A percentile compares a stretch with the other conserved stretches of the same genome.
These are phyloP conservation scores for Fistulinella staudtii DNA, from an alignment of 1,284 basidiomycete species.

Conservation along the genomic window DNA sequence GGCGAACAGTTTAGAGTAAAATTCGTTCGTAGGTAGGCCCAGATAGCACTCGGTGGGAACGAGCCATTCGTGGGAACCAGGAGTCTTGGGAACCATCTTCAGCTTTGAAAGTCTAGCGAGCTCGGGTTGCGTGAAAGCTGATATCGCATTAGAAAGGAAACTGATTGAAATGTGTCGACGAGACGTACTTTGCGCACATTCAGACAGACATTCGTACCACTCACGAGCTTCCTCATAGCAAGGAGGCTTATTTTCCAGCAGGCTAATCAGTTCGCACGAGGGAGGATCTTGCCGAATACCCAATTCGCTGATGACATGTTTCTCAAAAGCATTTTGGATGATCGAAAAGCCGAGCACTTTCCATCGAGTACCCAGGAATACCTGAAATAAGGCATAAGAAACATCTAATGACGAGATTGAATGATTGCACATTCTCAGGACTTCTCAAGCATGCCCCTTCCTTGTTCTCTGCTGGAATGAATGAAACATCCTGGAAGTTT, in stretches of 20 bases:
- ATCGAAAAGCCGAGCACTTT: conserved; percentile 71
- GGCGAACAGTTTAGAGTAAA: conserved; percentile 56
- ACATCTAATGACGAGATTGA: too few species aligned
- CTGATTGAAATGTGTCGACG: too few species aligned
- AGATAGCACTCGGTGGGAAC: conserved; percentile 7
- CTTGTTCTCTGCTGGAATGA: conserved; percentile 72
- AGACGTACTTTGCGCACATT: background rate
- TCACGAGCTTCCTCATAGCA: conserved; percentile 48
- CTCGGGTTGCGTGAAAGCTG: conserved; percentile 4
- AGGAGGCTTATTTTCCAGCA: conserved; percentile 62
- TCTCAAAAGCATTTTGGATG: conserved; percentile 47
- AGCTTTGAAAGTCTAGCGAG: conserved; percentile 1
- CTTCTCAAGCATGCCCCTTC: conserved; percentile 47
- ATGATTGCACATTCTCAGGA: conserved; percentile 57
- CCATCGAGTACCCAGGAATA: conserved; percentile 68
- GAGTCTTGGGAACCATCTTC: conserved; percentile 5
- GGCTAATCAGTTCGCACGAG: conserved; percentile 53
- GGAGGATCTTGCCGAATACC: conserved; percentile 73
- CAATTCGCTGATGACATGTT: conserved; percentile 57
- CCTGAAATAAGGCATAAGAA: conserved; percentile 39
- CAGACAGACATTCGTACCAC: conserved; percentile 51
- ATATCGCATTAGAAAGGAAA: background rate
- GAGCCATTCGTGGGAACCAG: background rate
- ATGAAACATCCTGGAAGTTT: conserved; percentile 54
- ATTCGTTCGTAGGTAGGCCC: background rate